Evolutionary conservation across 2,329 filamentous ascomycete species (phyloP).

Genomic region (Cladophialophora exuberans): DNA sequence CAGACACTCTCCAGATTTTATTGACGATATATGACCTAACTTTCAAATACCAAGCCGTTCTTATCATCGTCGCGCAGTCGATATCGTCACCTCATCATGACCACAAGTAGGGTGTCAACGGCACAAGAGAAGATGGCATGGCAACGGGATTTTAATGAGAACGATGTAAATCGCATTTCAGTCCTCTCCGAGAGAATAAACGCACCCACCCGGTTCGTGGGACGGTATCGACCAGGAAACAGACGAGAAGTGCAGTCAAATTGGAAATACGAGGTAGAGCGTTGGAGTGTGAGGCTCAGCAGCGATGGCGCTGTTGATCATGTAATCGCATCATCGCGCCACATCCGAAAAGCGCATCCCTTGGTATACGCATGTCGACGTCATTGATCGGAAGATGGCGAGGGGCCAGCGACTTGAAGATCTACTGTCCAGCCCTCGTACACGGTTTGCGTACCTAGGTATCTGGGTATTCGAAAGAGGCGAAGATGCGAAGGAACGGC

Average conservation of each 20-base stretch:
- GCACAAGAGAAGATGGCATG: neutral
- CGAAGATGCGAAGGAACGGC: neutral
- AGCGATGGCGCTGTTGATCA: neutral
- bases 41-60: too few relatives aligned
- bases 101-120: neutral
- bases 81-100: neutral
- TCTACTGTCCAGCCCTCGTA: neutral
- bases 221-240: slow-evolving; percentile 7
- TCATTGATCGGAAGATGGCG: neutral
- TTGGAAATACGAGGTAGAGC: neutral
- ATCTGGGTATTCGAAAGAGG: neutral
- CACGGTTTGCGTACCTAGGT: neutral
- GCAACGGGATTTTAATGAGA: neutral
- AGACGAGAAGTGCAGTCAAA: neutral
- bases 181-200: too few relatives aligned
- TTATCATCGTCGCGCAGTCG: neutral
- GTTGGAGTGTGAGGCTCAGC: slow-evolving; percentile 2
- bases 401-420: neutral
- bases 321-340: slow-evolving; percentile 1
- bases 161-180: too few relatives aligned
- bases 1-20: too few relatives aligned
- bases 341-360: neutral
- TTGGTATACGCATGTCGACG: too few relatives aligned
- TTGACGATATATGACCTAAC: too few relatives aligned
- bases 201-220: slow-evolving; percentile 2